Base-by-base conservation (phyloP, 2,329 filamentous ascomycete species). In the Hysterium pulicare region DNA sequence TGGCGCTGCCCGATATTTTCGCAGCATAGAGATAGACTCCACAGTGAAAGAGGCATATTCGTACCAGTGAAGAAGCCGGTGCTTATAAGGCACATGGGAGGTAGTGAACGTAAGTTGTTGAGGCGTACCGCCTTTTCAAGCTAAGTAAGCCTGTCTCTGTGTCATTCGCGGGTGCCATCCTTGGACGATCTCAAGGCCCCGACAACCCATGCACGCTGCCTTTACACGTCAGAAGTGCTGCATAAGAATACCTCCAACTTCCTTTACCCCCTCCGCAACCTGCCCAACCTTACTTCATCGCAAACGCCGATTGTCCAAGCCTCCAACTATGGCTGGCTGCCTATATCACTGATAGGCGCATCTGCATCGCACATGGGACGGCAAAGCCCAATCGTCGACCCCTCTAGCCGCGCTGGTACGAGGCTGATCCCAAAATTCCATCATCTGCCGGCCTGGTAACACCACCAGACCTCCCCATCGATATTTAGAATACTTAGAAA, bases 401-500 rank as follows among this genome's bases (percentile, higher is more conserved):
- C 43, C 44, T 46, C 40, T 59, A 61, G 51, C 53, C 59, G 59
- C 59, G 55, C 59, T 54, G 47, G 50, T 42, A 46, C 47, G 40
- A 54, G 40, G 40, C 45, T 33, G 41, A 52, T 52, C 48, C 50
- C 46, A 48, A 58, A 47, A 42, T 42, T 43, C 45, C 42, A 35
- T 47, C 43, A 26, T 28, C 19, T 21, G 40, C 31, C 44, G 36
- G 32, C 45, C 42, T 50, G 51, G 46, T 41, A 40, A 41, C 49
- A 51, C 48, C 50, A 53, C 49, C 49, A 33, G 47, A 42, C 45
- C 46, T 44, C 39, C 41, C 41, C 38, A 46, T 40, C 49, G 44
- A 66, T 62, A 55, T 47, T 57, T 52, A 54, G 51, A 53, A 55
- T 59, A 35, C 61, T n/a, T n/a, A n/a, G n/a, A n/a, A n/a, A n/a